Evolutionary conservation across 345 rosid genomes (phyloP).

Genomic region (Ceriops tagal): DNA sequence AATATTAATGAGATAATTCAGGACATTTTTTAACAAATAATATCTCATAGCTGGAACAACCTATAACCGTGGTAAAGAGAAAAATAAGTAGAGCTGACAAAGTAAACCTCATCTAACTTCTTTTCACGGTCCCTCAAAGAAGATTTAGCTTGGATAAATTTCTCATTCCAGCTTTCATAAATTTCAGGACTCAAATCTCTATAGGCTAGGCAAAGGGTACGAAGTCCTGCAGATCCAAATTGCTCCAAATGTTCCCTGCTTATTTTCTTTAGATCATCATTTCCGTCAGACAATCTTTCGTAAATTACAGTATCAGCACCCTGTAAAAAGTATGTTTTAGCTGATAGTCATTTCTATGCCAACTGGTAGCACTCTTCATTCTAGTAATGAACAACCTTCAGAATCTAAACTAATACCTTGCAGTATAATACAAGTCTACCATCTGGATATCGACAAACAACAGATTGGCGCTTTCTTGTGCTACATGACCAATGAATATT

Average conservation of each 20-base stretch:
- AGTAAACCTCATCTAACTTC: slow-evolving; percentile 89
- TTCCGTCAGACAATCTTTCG: slow-evolving; percentile 79
- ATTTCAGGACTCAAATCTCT: slow-evolving; percentile 64
- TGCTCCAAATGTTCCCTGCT: slow-evolving; percentile 86
- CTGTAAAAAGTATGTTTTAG: slow-evolving; percentile 44
- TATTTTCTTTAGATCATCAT: slow-evolving; percentile 63
- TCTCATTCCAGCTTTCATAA: slow-evolving; percentile 96
- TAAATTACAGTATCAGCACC: slow-evolving; percentile 97
- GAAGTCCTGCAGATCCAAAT: slow-evolving; percentile 94
- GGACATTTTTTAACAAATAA: not conserved
- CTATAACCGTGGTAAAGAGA: not conserved
- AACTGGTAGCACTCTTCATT: slow-evolving; percentile 9
- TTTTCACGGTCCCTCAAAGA: slow-evolving; percentile 92
- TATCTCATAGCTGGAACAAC: not conserved
- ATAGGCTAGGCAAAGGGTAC: slow-evolving; percentile 97
- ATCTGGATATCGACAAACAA: slow-evolving; percentile 93
- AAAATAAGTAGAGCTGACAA: not conserved
- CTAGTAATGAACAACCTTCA: slow-evolving; percentile 9
- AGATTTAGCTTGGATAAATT: slow-evolving; percentile 94
- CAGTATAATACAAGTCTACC: slow-evolving; percentile 96
- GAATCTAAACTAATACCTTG: slow-evolving; percentile 55
- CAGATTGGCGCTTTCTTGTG: slow-evolving; percentile 99
- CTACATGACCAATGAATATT: slow-evolving; percentile 43
- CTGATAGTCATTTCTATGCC: slow-evolving; percentile 30
- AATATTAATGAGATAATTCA: not conserved